Evolutionary conservation across 2,329 filamentous ascomycete genomes (phyloP).

Genomic region (Raffaelea ambrosiae): DNA sequence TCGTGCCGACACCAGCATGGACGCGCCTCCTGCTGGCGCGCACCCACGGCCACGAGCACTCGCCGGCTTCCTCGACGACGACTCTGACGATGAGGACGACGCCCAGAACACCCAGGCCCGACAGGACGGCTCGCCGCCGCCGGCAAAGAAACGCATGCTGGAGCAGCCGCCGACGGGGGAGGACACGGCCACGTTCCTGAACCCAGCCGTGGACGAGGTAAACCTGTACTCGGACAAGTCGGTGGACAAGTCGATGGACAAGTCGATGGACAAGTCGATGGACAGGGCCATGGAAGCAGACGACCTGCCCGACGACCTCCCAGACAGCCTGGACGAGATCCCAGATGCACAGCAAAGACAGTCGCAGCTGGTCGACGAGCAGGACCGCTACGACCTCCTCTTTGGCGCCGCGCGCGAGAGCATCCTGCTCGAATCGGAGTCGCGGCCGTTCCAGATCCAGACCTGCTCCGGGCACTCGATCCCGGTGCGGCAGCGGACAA

Average conservation of each 20-base stretch:
- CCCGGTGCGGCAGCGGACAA: conserved; percentile 46
- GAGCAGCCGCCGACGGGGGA: not conserved
- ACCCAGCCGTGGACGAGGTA: too few relatives aligned
- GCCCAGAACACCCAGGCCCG: not conserved
- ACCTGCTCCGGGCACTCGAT: conserved; percentile 50
- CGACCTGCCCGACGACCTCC: not conserved
- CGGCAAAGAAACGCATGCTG: conserved; percentile 4
- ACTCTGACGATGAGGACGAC: conserved; percentile 8
- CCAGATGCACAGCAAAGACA: conserved; percentile 3
- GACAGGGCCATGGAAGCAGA: not conserved
- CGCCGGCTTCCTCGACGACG: conserved; percentile 13
- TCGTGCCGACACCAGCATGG: not conserved
- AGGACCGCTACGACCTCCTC: conserved; percentile 13
- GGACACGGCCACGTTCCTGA: not conserved
- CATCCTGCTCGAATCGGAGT: not conserved
- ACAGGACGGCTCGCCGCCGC: not conserved
- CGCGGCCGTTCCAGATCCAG: conserved; percentile 1
- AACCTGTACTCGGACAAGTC: too few relatives aligned
- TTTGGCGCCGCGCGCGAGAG: conserved; percentile 4
- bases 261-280: not conserved
- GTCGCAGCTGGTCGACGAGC: conserved; percentile 3
- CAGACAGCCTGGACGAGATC: conserved; percentile 1
- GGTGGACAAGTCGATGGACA: not conserved
- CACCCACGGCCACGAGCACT: not conserved
- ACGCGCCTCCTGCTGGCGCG: not conserved